Base-by-base conservation (phyloP, 306 rosid genomes). In the Rosa chinensis region DNA sequence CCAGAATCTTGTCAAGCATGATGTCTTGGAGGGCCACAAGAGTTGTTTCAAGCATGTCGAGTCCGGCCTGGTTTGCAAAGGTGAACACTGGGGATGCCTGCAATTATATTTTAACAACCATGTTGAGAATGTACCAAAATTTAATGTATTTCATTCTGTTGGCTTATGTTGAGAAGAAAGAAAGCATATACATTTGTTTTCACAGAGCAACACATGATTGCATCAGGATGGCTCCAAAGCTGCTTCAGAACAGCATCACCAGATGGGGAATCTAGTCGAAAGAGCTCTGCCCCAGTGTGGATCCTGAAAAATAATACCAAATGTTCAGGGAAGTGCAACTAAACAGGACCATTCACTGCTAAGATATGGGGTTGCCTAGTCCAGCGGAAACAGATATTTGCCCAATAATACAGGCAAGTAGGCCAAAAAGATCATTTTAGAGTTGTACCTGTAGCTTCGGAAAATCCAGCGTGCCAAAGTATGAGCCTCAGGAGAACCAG, bases 41-140 rank as follows among this genome's bases (percentile, higher is more conserved):
- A 75, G 98, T 95, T 16, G 99, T 95, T 85, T 95, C 98, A 12
- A 95, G 98, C 98, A 95, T 91, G 90, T 95, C 98, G 4, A 95
- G 91, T 5, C 99, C 99, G 11, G 99, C 98, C 78, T 93, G 99
- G 86, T 95, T 95, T 8, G 98, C 93, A 79, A 95, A 95, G 78
- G 94, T 93, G 89, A 95, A 95, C 18, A 93, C 89, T 0, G 99
- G 97, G 73, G 98, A 90, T 68, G 98, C 92, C 99, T 95, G 93
- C 77, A 84, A 78, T 11, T 11, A 2, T 4, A 48, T 21, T 52
- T 80, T 40, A 4, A 11, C 39, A 79, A 73, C 71, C 10, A 50
- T 1, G 43, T 49, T 52, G 61, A 49, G 55, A 50, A 44, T 6
- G 35, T 17, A 16, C 7, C 2, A 17, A 16, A 71, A 59, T n/a